Evolutionary conservation across 1,284 basidiomycete species (phyloP).

Genomic region (Pseudomicrostroma phylloplanum): DNA sequence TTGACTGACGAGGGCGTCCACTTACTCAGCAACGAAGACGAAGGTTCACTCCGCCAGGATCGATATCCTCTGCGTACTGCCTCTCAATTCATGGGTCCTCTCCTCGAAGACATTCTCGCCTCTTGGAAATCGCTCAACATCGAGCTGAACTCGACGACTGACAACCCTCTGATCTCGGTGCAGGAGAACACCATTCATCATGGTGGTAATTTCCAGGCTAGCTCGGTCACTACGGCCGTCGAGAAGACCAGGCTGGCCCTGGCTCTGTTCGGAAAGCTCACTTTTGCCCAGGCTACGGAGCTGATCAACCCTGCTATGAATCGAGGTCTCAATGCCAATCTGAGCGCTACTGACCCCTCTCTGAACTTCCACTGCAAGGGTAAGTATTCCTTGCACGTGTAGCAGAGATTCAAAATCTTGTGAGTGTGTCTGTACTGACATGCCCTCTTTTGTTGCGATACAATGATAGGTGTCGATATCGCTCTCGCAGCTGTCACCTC

Average conservation of each 20-base stretch:
- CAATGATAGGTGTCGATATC: slow-evolving; percentile 59
- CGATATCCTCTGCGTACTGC: slow-evolving; percentile 61
- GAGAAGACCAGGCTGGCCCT: slow-evolving; percentile 75
- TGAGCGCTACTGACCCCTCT: slow-evolving; percentile 23
- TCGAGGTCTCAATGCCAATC: slow-evolving; percentile 20
- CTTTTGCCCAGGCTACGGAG: slow-evolving; percentile 75
- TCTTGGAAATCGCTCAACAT: slow-evolving; percentile 11
- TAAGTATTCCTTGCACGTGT: slow-evolving; percentile 11
- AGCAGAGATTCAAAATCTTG: neutral
- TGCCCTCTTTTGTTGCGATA: neutral
- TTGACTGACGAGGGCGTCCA: slow-evolving; percentile 60
- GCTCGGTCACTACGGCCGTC: slow-evolving; percentile 77
- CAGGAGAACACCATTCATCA: slow-evolving; percentile 11
- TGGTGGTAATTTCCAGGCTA: slow-evolving; percentile 44
- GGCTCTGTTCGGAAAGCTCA: slow-evolving; percentile 71
- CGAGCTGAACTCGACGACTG: slow-evolving; percentile 21
- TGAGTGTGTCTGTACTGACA: neutral
- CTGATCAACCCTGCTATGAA: slow-evolving; percentile 55
- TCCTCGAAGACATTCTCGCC: slow-evolving; percentile 17
- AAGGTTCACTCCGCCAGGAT: slow-evolving; percentile 66
- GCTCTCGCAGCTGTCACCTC: slow-evolving; percentile 51
- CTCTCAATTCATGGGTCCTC: slow-evolving; percentile 20
- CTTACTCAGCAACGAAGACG: slow-evolving; percentile 62
- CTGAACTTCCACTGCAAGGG: slow-evolving; percentile 75
- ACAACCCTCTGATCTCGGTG: slow-evolving; percentile 18